phyloP scores from a whole-genome alignment of 371 early-diverging fungal genomes.

The Astathelohania contejeani region DNA sequence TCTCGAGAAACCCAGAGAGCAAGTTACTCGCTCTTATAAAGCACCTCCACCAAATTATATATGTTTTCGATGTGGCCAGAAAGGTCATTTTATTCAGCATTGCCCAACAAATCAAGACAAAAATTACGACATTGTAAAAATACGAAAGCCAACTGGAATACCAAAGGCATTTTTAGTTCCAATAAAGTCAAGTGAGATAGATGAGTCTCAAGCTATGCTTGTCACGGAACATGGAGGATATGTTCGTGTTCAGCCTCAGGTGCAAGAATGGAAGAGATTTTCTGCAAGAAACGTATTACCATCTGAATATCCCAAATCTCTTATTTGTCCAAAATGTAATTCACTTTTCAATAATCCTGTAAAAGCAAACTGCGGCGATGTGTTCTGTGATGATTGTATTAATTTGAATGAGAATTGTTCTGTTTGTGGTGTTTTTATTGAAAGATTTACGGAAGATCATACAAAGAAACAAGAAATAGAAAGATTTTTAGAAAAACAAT shows the following conservation, averaged over 20 bases:
- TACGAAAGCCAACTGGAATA: slow-evolving; percentile 51
- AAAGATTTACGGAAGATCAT: too few species aligned
- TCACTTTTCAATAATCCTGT: slow-evolving; percentile 43
- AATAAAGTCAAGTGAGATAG: slow-evolving; percentile 20
- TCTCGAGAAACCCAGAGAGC: slow-evolving; percentile 1
- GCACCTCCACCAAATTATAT: slow-evolving; percentile 47
- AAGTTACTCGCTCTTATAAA: not conserved
- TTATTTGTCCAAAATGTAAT: slow-evolving; percentile 44
- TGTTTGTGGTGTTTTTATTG: too few species aligned
- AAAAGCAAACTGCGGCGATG: slow-evolving; percentile 42
- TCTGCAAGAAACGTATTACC: not conserved
- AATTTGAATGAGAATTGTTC: slow-evolving; percentile 24
- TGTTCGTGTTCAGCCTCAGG: slow-evolving; percentile 49
- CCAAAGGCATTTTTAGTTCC: slow-evolving; percentile 50
- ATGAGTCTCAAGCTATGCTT: slow-evolving; percentile 31
- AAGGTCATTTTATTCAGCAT: slow-evolving; percentile 53
- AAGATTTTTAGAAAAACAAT: too few species aligned
- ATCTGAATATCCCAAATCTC: slow-evolving; percentile 20
- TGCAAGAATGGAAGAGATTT: slow-evolving; percentile 47
- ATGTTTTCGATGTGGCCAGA: slow-evolving; percentile 52
- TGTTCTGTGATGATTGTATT: slow-evolving; percentile 46
- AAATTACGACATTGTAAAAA: slow-evolving; percentile 46
- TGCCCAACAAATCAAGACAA: slow-evolving; percentile 53
- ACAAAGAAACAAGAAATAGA: too few species aligned
- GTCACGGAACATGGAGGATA: slow-evolving; percentile 45